phyloP scores from a whole-genome alignment of 805 yeast genomes.

The Teunomyces funiuensis region DNA sequence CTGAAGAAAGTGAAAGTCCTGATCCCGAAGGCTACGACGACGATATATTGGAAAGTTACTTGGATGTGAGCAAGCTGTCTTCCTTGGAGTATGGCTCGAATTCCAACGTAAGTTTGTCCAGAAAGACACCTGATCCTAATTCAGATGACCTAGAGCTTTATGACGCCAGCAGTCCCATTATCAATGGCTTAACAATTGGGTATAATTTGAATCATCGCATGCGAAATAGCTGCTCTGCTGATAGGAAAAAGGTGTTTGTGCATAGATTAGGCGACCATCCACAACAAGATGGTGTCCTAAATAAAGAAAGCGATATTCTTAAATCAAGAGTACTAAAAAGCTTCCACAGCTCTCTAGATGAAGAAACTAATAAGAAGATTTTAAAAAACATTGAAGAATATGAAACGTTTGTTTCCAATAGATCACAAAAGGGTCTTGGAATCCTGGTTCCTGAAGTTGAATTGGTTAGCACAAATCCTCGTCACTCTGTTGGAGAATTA shows the following conservation, averaged over 20 bases:
- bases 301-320: conserved; percentile 9
- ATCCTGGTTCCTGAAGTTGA: neutral
- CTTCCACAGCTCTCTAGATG: conserved; percentile 25
- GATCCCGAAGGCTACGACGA: conserved; percentile 15
- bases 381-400: conserved; percentile 14
- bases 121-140: conserved; percentile 7
- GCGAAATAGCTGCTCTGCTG: neutral
- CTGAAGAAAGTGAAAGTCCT: conserved; percentile 3
- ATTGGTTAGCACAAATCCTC: conserved; percentile 5
- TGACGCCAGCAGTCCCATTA: conserved; percentile 31
- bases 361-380: conserved; percentile 16
- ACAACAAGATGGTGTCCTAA: neutral
- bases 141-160: conserved; percentile 18
- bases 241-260: conserved; percentile 16
- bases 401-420: conserved; percentile 11
- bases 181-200: conserved; percentile 36
- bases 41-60: conserved; percentile 39
- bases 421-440: neutral
- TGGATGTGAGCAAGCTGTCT: conserved; percentile 24
- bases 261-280: conserved; percentile 11
- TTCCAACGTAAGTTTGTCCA: neutral
- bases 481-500: conserved; percentile 29
- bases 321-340: conserved; percentile 14
- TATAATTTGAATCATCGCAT: conserved; percentile 22
- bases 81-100: conserved; percentile 11